Evolutionary conservation across 495 filamentous ascomycete genomes (phyloP).

Genomic region (Penicillium nucicola): DNA sequence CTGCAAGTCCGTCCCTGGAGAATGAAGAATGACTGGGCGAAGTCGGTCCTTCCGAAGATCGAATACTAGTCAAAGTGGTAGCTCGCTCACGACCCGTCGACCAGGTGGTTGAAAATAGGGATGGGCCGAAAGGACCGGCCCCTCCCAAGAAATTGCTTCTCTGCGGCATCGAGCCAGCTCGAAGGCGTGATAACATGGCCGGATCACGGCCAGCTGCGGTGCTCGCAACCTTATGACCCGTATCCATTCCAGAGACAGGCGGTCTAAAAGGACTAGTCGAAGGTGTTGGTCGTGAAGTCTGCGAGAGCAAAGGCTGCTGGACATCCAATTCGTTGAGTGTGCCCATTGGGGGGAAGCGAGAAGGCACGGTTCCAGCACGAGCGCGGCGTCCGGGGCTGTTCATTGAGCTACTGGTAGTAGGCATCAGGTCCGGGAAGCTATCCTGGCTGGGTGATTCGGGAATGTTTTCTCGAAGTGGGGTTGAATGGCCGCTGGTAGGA

Average conservation of each 20-base stretch:
- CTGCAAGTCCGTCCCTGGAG: conserved; percentile 79
- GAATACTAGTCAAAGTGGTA: conserved; percentile 81
- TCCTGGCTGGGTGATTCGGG: conserved; percentile 94
- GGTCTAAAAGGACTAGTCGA: conserved; percentile 89
- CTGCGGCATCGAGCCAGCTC: conserved; percentile 95
- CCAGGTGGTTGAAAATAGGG: conserved; percentile 87
- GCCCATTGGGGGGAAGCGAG: conserved; percentile 77
- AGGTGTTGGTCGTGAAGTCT: conserved; percentile 83
- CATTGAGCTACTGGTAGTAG: conserved; percentile 56
- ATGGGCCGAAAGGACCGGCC: conserved; percentile 79
- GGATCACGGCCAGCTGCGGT: conserved; percentile 50
- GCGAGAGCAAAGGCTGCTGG: conserved; percentile 66
- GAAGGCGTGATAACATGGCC: conserved; percentile 77
- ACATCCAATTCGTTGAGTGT: conserved; percentile 55
- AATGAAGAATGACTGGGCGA: conserved; percentile 89
- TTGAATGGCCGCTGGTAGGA: conserved; percentile 92
- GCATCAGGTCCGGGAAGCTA: conserved; percentile 86
- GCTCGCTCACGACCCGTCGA: conserved; percentile 70
- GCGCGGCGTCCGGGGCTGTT: conserved; percentile 64
- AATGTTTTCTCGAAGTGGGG: conserved; percentile 92
- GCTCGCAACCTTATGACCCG: conserved; percentile 45
- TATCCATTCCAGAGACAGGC: conserved; percentile 66
- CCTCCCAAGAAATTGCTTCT: conserved; percentile 61
- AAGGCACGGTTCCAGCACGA: conserved; percentile 94
- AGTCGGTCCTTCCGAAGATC: conserved; percentile 81